Percentiles rank a stretch among this genome's conserved stretches.
These are phyloP conservation scores for Guyanaporus albipodus DNA, from an alignment of 768 basidiomycete genomes.

Conservation along the genomic window DNA sequence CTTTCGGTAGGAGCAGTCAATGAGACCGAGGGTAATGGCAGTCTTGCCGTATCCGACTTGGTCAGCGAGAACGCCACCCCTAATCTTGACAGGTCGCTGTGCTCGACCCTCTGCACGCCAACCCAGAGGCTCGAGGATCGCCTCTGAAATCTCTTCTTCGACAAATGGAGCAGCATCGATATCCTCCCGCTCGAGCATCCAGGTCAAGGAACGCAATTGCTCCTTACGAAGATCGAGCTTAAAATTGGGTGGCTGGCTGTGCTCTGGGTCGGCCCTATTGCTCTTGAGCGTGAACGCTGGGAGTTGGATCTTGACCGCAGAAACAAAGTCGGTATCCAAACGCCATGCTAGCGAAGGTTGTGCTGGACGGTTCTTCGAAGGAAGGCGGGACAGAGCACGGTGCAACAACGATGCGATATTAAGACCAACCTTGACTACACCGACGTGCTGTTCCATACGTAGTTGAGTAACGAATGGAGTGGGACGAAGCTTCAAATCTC, in stretches of 20 bases:
- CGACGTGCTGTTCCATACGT: slow-evolving; percentile 57
- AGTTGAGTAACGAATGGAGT: slow-evolving; percentile 85
- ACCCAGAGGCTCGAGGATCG: slow-evolving; percentile 76
- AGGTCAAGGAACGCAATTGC: slow-evolving; percentile 84
- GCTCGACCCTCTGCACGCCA: slow-evolving; percentile 96
- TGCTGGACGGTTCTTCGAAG: slow-evolving; percentile 46
- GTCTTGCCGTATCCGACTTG: slow-evolving; percentile 98
- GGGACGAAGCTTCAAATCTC: slow-evolving; percentile 81
- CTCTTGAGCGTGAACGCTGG: slow-evolving; percentile 69
- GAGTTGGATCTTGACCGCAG: slow-evolving; percentile 52
- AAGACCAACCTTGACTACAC: slow-evolving; percentile 78
- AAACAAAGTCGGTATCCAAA: slow-evolving; percentile 73
- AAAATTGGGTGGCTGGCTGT: slow-evolving; percentile 78
- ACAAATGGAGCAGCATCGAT: slow-evolving; percentile 64
- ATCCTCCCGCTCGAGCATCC: slow-evolving; percentile 87
- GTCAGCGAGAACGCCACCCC: slow-evolving; percentile 92
- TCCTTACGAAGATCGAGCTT: slow-evolving; percentile 68
- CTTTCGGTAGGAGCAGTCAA: slow-evolving; percentile 62
- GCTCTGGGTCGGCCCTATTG: slow-evolving; percentile 69
- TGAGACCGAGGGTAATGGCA: slow-evolving; percentile 86
- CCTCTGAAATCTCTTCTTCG: slow-evolving; percentile 94
- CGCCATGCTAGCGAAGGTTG: slow-evolving; percentile 67
- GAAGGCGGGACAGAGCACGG: slow-evolving; percentile 78
- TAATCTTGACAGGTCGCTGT: slow-evolving; percentile 65
- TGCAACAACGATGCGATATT: slow-evolving; percentile 87